Evolutionary conservation across 2,329 filamentous ascomycete species (phyloP), one percentile per base, ranked within the genome.

Genomic region (Plectosphaerella sp.): DNA sequence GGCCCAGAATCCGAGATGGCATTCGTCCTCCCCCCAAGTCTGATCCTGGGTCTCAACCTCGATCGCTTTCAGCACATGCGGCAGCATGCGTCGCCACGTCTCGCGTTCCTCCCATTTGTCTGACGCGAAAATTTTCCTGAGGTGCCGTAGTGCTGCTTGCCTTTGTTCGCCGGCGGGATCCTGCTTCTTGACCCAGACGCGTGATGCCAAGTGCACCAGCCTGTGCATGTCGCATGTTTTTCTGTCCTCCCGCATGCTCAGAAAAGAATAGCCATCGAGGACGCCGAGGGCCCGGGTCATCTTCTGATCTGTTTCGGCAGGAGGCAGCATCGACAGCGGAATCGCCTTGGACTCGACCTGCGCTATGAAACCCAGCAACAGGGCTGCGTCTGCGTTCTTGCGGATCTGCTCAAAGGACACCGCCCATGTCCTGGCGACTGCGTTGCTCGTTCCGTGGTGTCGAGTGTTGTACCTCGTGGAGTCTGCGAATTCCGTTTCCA

Each of bases 341-440:
- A 76, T 72, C 0, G 64, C 64, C 52, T 69, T 70, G 0, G 67
- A 63, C 52, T 73, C 67, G 43, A 78, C 67, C 20, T 60, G 69
- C 2, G 68, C 68, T 15, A 72, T 64, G 47, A 74, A 71, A 0
- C 61, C 65, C 1, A 78, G 60, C 37, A 72, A 52, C 0, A 66
- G 51, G 36, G 66, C 67, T 1, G 72, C 72, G 4, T 57, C 35
- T 2, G 48, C 5, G 45, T 71, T 55, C 5, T 53, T 47, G 3
- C 57, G 59, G 12, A 75, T 70, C 20, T 70, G 63, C 6, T 71
- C 54, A 11, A 77, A 72, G 0, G 73, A 74, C 5, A 75, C 60
- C 1, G 71, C 51, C 66, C 70, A 72, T 1, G 73, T 72, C 0
- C 62, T 64, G 5, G 67, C 67, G 2, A 75, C 59, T 1, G 71